phyloP scores from a whole-genome alignment of 1,284 basidiomycete species.

The Coniferiporia weirii region DNA sequence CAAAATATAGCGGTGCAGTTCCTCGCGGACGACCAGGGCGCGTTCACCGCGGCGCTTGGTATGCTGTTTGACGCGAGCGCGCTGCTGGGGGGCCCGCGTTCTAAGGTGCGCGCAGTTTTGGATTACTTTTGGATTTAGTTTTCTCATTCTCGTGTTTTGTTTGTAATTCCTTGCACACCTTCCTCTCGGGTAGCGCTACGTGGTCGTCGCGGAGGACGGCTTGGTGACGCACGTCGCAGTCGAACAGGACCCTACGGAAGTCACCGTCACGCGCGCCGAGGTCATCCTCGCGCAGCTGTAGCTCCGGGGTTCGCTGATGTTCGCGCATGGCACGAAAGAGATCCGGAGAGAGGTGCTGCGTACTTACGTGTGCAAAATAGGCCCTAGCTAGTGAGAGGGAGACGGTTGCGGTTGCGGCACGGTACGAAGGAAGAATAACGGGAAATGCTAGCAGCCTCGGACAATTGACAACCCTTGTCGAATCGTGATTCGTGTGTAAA shows the following conservation, averaged over 20 bases:
- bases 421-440: neutral
- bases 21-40: constrained; percentile 63
- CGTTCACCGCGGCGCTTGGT: constrained; percentile 53
- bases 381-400: too few relatives aligned
- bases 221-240: constrained; percentile 32
- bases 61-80: constrained; percentile 59
- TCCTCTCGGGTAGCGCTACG: constrained; percentile 12
- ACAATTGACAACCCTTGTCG: too few relatives aligned
- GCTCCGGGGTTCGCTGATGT: neutral
- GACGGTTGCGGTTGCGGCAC: too few relatives aligned
- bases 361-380: neutral
- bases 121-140: too few relatives aligned
- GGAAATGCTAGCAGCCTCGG: neutral
- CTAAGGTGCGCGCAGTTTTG: constrained; percentile 44
- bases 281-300: constrained; percentile 25
- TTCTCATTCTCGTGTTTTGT: neutral
- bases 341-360: neutral
- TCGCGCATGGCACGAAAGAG: neutral
- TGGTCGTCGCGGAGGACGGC: constrained; percentile 29
- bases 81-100: constrained; percentile 57
- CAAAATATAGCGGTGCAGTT: constrained; percentile 45
- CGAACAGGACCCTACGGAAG: constrained; percentile 31
- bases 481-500: too few relatives aligned
- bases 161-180: neutral
- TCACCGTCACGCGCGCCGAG: constrained; percentile 35